Conservation (phyloP, 1,139 yeast species). For the Spathaspora sp. region DNA sequence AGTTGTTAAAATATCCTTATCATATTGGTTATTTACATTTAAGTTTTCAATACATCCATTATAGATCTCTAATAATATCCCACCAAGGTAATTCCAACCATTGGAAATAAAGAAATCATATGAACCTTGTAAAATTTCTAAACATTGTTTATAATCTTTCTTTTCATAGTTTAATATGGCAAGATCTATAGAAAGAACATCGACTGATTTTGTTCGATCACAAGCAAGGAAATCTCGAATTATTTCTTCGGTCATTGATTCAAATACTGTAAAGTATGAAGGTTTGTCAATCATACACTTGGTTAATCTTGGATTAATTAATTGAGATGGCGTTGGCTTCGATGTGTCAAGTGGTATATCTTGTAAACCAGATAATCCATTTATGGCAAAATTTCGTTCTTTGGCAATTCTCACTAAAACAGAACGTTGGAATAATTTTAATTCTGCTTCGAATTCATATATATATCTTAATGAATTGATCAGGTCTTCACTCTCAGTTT, state of each 20-base stretch:
- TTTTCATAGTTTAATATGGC: constrained; percentile 67
- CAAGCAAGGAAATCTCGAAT: constrained; percentile 49
- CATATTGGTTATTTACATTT: constrained; percentile 16
- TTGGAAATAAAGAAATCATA: constrained; percentile 64
- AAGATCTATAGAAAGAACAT: constrained; percentile 75
- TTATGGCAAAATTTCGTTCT: constrained; percentile 31
- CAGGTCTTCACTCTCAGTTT: neutral
- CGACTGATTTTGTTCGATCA: constrained; percentile 62
- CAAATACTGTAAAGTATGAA: constrained; percentile 23
- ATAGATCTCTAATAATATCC: constrained; percentile 61
- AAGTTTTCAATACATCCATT: constrained; percentile 64
- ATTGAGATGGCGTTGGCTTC: neutral
- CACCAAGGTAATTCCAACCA: constrained; percentile 78
- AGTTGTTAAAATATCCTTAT: constrained; percentile 27
- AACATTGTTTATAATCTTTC: constrained; percentile 59
- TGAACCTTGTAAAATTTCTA: constrained; percentile 61
- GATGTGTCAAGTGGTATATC: constrained; percentile 19
- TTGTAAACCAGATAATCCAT: constrained; percentile 22
- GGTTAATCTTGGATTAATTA: constrained; percentile 5
- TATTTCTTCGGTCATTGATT: constrained; percentile 41
- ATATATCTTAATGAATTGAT: constrained; percentile 26
- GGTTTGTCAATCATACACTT: constrained; percentile 12
- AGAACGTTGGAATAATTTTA: constrained; percentile 45
- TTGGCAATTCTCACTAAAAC: constrained; percentile 39
- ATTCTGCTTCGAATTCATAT: constrained; percentile 47